Conservation (phyloP, 768 basidiomycete species). For the Suillus plorans region DNA sequence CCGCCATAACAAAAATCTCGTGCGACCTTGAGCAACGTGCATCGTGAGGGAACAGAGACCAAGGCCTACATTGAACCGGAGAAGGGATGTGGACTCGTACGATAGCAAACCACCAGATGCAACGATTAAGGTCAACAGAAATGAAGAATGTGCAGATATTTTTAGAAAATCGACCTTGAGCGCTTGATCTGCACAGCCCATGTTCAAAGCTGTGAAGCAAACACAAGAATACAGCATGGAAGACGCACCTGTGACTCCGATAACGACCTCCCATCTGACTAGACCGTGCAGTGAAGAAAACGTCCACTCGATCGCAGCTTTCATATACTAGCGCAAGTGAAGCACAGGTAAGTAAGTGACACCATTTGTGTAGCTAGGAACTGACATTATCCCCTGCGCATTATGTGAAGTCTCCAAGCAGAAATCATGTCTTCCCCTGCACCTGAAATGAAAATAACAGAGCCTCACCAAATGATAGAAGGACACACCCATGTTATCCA, state of each 20-base stretch:
- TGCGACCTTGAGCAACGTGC: neutral
- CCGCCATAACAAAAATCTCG: neutral
- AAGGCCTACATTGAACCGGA: neutral
- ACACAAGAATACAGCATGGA: neutral
- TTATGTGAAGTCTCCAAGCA: neutral
- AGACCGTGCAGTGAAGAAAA: neutral
- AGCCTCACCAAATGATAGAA: neutral
- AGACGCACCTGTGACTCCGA: neutral
- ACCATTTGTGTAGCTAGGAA: neutral
- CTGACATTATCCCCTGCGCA: neutral
- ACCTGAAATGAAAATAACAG: neutral
- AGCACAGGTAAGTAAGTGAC: neutral
- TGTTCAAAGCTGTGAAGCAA: neutral
- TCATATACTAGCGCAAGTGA: neutral
- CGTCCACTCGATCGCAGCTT: neutral
- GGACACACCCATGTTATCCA: neutral
- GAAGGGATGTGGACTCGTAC: too few relatives aligned
- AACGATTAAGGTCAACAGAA: neutral
- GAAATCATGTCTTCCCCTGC: neutral
- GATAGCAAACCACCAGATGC: neutral
- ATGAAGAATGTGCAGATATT: neutral
- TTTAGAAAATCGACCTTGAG: neutral
- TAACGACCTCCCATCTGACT: neutral
- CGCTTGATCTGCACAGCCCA: neutral
- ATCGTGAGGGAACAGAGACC: neutral